Evolutionary conservation across 148 eudicot species (phyloP).

Genomic region (Rhododendron molle): DNA sequence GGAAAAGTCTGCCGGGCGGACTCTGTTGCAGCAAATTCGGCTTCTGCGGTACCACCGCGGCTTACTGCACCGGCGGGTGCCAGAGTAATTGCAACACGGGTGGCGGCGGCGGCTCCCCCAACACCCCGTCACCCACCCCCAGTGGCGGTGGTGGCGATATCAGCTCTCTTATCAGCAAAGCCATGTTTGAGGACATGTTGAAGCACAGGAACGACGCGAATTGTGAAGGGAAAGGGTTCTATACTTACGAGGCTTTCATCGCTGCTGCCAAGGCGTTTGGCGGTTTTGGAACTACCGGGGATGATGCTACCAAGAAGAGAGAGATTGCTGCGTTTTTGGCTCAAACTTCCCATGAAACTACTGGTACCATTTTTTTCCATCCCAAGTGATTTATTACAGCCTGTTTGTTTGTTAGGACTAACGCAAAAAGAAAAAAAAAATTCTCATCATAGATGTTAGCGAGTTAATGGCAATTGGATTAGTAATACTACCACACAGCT

Average conservation of each 20-base stretch:
- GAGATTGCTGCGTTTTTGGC: conserved; percentile 56
- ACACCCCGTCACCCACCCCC: not conserved
- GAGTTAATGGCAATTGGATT: no score
- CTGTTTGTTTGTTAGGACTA: no score
- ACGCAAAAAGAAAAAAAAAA: no score
- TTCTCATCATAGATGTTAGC: no score
- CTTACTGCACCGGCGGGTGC: not conserved
- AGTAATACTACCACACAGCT: no score
- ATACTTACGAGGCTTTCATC: conserved; percentile 49
- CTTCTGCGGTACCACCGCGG: conserved; percentile 3
- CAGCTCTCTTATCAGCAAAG: not conserved
- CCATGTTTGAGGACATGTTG: not conserved
- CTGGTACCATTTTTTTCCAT: conserved; percentile 24
- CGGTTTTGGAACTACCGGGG: conserved; percentile 47
- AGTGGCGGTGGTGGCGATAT: conserved; percentile 3
- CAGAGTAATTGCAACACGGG: not conserved
- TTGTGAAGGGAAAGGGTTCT: conserved; percentile 33
- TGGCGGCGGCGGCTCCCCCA: not conserved
- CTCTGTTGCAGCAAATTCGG: conserved; percentile 15
- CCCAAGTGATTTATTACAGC: no score
- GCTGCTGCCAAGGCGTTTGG: conserved; percentile 32
- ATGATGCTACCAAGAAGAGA: conserved; percentile 24
- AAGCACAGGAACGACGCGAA: conserved; percentile 15
- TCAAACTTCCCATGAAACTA: conserved; percentile 62
- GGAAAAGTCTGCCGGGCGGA: not conserved